Conservation (phyloP, 306 rosid species). For the Astragalus glycyphyllos region DNA sequence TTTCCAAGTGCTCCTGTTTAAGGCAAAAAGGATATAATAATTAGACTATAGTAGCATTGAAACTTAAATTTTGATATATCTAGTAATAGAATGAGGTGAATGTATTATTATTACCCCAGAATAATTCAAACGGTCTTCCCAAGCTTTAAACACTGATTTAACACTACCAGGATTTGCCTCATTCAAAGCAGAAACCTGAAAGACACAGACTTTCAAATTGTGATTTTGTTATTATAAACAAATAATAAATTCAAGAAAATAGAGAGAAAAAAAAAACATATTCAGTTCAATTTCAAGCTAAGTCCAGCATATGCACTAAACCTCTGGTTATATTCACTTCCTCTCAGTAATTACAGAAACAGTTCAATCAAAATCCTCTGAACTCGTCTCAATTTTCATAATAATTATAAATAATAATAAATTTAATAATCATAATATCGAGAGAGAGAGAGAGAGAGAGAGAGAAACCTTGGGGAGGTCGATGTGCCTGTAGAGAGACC, state of each 20-base stretch:
- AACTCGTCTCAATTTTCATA: not conserved
- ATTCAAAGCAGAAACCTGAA: slow-evolving; percentile 86
- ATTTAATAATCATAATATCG: too few species aligned
- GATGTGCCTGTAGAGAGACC: slow-evolving; percentile 90
- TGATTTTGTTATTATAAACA: not conserved
- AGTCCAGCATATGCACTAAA: not conserved
- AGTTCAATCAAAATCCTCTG: not conserved
- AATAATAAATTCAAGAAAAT: not conserved
- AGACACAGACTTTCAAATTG: not conserved
- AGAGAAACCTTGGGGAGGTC: slow-evolving; percentile 79
- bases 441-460: not conserved
- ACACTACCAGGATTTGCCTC: slow-evolving; percentile 88
- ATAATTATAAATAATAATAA: too few species aligned
- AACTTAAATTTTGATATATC: not conserved
- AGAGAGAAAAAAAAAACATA: not conserved
- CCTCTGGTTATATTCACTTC: not conserved
- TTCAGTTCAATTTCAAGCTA: not conserved
- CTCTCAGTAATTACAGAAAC: not conserved
- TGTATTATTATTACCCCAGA: slow-evolving; percentile 68
- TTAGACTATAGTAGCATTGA: not conserved
- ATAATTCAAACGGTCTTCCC: slow-evolving; percentile 84
- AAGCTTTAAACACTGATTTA: slow-evolving; percentile 89
- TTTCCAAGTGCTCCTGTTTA: slow-evolving; percentile 80
- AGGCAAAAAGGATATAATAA: slow-evolving; percentile 21
- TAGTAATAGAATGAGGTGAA: slow-evolving; percentile 9